Evolutionary conservation across 2,329 filamentous ascomycete species (phyloP).

Genomic region (Podosphaera aphanis): DNA sequence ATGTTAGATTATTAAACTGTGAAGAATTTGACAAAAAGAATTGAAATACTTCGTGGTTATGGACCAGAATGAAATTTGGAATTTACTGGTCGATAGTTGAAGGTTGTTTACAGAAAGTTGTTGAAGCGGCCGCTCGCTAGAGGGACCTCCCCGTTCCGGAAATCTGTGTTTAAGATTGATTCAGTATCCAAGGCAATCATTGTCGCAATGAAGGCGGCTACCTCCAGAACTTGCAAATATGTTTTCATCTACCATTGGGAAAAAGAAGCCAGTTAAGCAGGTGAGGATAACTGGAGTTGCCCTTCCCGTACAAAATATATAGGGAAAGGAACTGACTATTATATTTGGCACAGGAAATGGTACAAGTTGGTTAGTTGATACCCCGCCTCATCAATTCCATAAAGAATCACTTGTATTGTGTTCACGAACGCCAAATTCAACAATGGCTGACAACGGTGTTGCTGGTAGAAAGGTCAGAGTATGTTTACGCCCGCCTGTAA

Average conservation of each 20-base stretch:
- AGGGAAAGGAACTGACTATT: constrained; percentile 7
- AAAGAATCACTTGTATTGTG: neutral
- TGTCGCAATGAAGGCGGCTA: neutral
- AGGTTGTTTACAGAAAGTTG: neutral
- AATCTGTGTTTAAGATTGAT: neutral
- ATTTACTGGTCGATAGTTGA: neutral
- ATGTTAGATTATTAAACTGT: neutral
- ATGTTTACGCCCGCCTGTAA: constrained; percentile 17
- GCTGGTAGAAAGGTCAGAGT: constrained; percentile 36
- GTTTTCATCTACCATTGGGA: constrained; percentile 39
- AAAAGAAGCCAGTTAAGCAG: constrained; percentile 50
- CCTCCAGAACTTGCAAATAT: constrained; percentile 18
- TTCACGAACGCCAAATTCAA: neutral
- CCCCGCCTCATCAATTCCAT: constrained; percentile 4
- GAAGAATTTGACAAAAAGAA: neutral
- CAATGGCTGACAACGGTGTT: neutral
- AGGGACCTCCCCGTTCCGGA: neutral
- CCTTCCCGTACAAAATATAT: neutral
- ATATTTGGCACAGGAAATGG: constrained; percentile 62
- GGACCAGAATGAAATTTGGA: neutral
- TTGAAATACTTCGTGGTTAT: neutral
- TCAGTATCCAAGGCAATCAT: neutral
- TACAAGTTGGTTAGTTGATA: constrained; percentile 77
- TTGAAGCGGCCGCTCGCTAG: constrained; percentile 1
- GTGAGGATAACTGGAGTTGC: constrained; percentile 22